phyloP scores from a whole-genome alignment of 345 rosid species.

The Pugionium dolabratum region DNA sequence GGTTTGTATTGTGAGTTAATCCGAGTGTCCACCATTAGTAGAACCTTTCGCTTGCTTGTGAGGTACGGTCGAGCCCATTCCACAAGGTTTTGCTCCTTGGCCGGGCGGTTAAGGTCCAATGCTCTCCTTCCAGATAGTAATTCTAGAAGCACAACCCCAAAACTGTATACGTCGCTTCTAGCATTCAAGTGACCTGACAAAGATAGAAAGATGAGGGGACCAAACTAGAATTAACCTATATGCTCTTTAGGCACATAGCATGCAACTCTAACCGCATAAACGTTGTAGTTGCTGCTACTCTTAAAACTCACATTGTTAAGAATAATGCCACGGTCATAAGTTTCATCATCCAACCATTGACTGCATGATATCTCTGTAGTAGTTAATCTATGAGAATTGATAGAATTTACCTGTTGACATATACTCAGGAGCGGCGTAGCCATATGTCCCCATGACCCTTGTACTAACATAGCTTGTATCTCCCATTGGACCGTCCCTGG shows the following conservation, averaged over 20 bases:
- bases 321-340: not conserved
- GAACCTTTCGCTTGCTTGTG: conserved; percentile 67
- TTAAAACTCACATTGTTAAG: not conserved
- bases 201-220: not conserved
- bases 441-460: conserved; percentile 91
- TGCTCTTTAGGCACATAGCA: not conserved
- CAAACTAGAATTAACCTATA: not conserved
- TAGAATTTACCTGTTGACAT: conserved; percentile 67
- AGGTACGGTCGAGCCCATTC: conserved; percentile 93
- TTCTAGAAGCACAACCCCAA: conserved; percentile 89
- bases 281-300: not conserved
- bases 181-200: conserved; percentile 74
- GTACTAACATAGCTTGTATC: conserved; percentile 84
- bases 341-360: conserved; percentile 1
- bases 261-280: not conserved
- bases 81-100: conserved; percentile 89
- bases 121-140: conserved; percentile 81
- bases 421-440: conserved; percentile 50
- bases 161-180: conserved; percentile 86
- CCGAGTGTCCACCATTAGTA: conserved; percentile 67
- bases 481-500: conserved; percentile 91
- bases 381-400: conserved; percentile 2
- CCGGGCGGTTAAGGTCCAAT: conserved; percentile 72
- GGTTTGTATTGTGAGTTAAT: conserved; percentile 69
- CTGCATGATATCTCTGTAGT: not conserved